These are phyloP conservation scores for Camellia japonica DNA, from an alignment of 148 eudicot species.

Conservation along the genomic window DNA sequence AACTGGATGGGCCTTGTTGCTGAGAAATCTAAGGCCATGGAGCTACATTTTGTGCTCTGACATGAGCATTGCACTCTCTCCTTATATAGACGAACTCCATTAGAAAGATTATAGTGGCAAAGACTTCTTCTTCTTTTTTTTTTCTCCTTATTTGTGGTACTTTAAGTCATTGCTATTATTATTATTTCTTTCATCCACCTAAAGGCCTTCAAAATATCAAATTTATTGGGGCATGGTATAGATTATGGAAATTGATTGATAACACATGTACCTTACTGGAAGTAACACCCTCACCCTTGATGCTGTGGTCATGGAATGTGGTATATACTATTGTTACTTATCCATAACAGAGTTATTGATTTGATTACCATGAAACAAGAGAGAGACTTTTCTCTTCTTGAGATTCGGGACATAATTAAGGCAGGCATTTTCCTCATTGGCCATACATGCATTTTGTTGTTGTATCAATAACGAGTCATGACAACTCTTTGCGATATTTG, in stretches of 20 bases:
- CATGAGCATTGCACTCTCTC: background rate
- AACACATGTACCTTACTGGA: background rate
- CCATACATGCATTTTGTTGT: background rate
- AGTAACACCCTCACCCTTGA: background rate
- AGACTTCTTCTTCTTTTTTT: background rate
- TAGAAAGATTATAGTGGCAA: background rate
- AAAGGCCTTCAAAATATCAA: background rate
- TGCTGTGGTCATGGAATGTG: background rate
- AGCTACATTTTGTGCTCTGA: background rate
- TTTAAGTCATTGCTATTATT: too few relatives aligned
- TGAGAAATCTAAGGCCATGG: background rate
- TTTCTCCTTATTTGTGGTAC: background rate
- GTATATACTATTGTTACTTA: background rate
- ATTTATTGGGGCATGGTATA: background rate
- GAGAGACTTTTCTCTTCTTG: constrained; percentile 2
- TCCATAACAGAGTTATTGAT: background rate
- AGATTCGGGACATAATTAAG: background rate
- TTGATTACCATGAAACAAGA: background rate
- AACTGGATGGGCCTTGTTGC: background rate
- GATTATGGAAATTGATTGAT: background rate
- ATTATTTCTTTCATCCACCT: background rate
- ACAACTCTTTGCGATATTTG: background rate
- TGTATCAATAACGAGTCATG: background rate
- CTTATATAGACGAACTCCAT: constrained; percentile 1
- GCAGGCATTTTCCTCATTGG: background rate